A percentile compares a stretch with the other conserved stretches of the same genome.
These are phyloP conservation scores for Oemleria cerasiformis DNA, from an alignment of 306 rosid genomes.

Conservation along the genomic window DNA sequence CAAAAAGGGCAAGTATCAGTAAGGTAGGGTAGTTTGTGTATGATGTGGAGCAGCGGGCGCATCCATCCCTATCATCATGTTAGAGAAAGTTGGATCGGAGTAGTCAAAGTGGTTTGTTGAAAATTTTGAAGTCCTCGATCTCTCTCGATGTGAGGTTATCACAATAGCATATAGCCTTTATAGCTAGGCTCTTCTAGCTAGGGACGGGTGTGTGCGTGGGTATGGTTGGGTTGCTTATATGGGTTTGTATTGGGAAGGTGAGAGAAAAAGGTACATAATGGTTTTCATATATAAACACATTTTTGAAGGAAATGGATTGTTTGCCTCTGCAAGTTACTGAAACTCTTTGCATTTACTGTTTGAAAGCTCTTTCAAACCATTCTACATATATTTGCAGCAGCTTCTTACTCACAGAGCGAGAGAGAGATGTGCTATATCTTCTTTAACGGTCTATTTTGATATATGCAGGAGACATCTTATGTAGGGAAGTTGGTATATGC, in stretches of 20 bases:
- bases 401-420: conserved; percentile 11
- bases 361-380: conserved; percentile 63
- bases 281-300: conserved; percentile 59
- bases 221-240: conserved; percentile 40
- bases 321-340: conserved; percentile 49
- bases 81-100: conserved; percentile 24
- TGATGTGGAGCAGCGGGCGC: conserved; percentile 3
- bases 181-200: too few relatives aligned
- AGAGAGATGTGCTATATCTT: conserved; percentile 8
- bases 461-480: conserved; percentile 1
- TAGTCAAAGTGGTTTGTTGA: conserved; percentile 67
- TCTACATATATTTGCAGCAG: conserved; percentile 29
- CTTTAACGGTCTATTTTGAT: conserved; percentile 45
- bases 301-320: conserved; percentile 40
- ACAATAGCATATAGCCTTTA: background rate
- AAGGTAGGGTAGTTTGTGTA: background rate
- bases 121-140: conserved; percentile 18
- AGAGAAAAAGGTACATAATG: conserved; percentile 57
- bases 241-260: conserved; percentile 54
- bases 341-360: conserved; percentile 42
- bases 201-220: conserved; percentile 30
- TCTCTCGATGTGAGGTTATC: conserved; percentile 23
- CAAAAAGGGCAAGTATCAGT: conserved; percentile 23
- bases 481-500: conserved; percentile 13
- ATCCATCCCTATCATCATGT: background rate